Evolutionary conservation across 2,329 filamentous ascomycete genomes (phyloP), one percentile per base, ranked within the genome.

Genomic region (Alternaria sp.): DNA sequence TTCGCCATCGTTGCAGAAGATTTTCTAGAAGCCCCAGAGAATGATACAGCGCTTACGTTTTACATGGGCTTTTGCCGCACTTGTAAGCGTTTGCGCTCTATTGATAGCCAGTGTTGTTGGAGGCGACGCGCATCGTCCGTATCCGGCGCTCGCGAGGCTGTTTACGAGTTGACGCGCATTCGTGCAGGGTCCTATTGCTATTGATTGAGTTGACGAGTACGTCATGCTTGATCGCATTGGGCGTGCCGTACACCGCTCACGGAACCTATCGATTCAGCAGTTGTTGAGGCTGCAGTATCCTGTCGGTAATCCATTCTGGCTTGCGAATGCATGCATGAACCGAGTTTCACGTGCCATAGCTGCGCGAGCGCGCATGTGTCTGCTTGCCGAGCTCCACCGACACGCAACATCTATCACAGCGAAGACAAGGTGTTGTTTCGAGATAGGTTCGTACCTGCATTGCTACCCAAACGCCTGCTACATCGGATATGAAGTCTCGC

Each of bases 341-440:
- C 20, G 45, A 30, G 18, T 44, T 59, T 56, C 57, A 59, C 57
- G 45, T 59, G 57, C 45, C 48, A 46, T 18, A 36, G 20, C n/a
- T 34, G 57, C 36, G 46, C 32, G 46, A 32, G 46, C 30, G 46
- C 46, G 30, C 46, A 52, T 40, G 22, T 36, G 32, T 52, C 16
- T 38, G 30, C 45, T 56, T 44, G 57, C 57, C 57, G 57, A 59
- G 52, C 57, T 59, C 52, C 46, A 43, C 57, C 57, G 57, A 49
- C 43, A 51, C 49, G 56, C 30, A 49, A 56, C 25, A 48, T 56
- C 30, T n/a, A 52, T 43, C 40, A 22, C 48, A 52, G 40, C 40
- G n/a, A 36, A 48, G 46, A 32, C 38, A 32, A 52, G 27, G 48
- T 32, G 51, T 30, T 57, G 36, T 57, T 50, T 49, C 48, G 34